Conservation (phyloP, 2,329 filamentous ascomycete species). For the Lomentospora prolificans region DNA sequence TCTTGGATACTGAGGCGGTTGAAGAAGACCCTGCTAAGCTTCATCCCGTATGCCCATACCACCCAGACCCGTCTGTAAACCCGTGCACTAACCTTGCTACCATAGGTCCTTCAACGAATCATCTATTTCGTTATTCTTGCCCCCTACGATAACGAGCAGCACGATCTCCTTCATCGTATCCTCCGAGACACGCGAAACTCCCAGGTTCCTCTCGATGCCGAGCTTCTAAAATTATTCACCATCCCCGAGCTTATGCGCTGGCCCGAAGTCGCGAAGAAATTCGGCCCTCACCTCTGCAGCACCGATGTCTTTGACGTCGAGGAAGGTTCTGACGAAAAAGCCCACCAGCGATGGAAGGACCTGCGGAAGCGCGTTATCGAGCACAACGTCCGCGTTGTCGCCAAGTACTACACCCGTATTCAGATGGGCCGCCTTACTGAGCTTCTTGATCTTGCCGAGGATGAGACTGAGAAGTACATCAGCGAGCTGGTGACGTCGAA, state of each 20-base stretch:
- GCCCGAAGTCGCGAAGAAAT: slow-evolving; percentile 84
- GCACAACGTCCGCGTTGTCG: slow-evolving; percentile 94
- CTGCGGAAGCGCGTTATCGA: slow-evolving; percentile 97
- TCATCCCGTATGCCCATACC: slow-evolving; percentile 56
- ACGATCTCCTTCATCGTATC: slow-evolving; percentile 90
- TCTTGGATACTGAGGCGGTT: slow-evolving; percentile 90
- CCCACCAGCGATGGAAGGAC: slow-evolving; percentile 81
- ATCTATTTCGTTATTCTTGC: slow-evolving; percentile 97
- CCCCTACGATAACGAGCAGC: slow-evolving; percentile 97
- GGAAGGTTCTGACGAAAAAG: slow-evolving; percentile 62
- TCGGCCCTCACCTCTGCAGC: slow-evolving; percentile 75
- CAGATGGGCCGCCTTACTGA: slow-evolving; percentile 83
- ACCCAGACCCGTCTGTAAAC: background rate
- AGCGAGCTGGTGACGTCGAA: slow-evolving; percentile 94
- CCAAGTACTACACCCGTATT: slow-evolving; percentile 98
- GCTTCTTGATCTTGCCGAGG: slow-evolving; percentile 82
- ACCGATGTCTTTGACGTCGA: slow-evolving; percentile 82
- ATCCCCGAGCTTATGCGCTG: slow-evolving; percentile 96
- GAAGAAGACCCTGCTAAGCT: slow-evolving; percentile 83
- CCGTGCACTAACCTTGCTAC: slow-evolving; percentile 9
- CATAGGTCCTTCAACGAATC: slow-evolving; percentile 78
- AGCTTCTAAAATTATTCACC: slow-evolving; percentile 89
- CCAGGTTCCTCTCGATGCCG: slow-evolving; percentile 68
- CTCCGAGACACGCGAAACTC: slow-evolving; percentile 74
- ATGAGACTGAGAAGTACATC: slow-evolving; percentile 98